Evolutionary conservation across 495 filamentous ascomycete species (phyloP), one percentile per base, ranked within the genome.

Genomic region (Lasiosphaeria hispida): DNA sequence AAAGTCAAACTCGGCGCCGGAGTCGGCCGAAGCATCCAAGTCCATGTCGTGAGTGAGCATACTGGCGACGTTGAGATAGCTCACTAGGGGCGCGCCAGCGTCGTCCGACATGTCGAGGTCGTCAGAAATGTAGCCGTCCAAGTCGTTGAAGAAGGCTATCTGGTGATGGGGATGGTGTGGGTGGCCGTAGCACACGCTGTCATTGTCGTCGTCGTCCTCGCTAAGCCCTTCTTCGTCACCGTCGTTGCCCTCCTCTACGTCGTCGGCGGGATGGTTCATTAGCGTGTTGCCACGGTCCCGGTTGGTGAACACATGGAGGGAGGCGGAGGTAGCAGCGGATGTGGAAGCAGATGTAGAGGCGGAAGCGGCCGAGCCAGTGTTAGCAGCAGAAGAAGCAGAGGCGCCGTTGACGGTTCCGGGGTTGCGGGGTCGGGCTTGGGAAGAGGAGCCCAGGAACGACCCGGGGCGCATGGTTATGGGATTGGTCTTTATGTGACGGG

Each of bases 41-140:
- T 61, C 63, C 53, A 70, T 58, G 40, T 60, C 57, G 55, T 52
- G 38, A 4, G 63, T 49, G n/a, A 67, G 55, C n/a, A 65, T n/a
- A 38, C 53, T 47, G 48, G 53, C 33, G 23, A 59, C 55, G 9
- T 64, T 41, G 4, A 56, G 39, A 17, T 59, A 58, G 55, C 58
- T 56, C 42, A 61, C 58, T 51, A 67, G 47, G 10, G 64, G 62
- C 13, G 61, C 57, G 8, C 61, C 66, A 13, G 55, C 55, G 44
- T 48, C 57, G 35, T 64, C 63, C 8, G 58, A 62, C 49, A 61
- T 45, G 54, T 61, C 62, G 10, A 54, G 37, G 18, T 59, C 58
- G 44, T 66, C 68, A 11, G 63, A 63, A n/a, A 57, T 33, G 54
- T 63, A 61, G 18, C 39, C 53, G 56, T 45, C 64, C 40, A 55